phyloP scores from a whole-genome alignment of 2,329 filamentous ascomycete genomes.

The Alternaria angustiovoidea region DNA sequence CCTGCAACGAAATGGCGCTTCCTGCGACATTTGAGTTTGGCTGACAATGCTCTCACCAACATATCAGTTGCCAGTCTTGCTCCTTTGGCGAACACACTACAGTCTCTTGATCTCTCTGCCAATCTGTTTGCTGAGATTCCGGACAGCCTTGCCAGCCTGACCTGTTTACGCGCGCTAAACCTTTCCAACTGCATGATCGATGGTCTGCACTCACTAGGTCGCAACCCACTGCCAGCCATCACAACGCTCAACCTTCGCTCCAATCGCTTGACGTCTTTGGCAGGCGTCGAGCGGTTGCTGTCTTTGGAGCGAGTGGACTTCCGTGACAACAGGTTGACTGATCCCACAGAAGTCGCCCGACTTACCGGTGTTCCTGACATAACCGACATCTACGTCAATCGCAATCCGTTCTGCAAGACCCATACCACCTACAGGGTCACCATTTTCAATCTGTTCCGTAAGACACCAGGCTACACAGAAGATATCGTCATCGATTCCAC shows the following conservation, averaged over 20 bases:
- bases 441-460: constrained; percentile 96
- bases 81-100: constrained; percentile 85
- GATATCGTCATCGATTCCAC: constrained; percentile 89
- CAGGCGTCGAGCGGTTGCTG: constrained; percentile 86
- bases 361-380: constrained; percentile 91
- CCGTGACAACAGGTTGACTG: constrained; percentile 87
- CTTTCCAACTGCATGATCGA: constrained; percentile 98
- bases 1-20: constrained; percentile 94
- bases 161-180: constrained; percentile 89
- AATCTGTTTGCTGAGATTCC: constrained; percentile 96
- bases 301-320: constrained; percentile 91
- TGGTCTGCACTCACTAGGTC: constrained; percentile 84
- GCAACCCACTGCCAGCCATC: constrained; percentile 89
- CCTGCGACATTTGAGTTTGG: constrained; percentile 86
- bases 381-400: constrained; percentile 88
- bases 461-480: constrained; percentile 86
- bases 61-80: constrained; percentile 78
- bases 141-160: constrained; percentile 85
- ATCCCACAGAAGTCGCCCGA: constrained; percentile 88
- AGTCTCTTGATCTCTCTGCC: constrained; percentile 89
- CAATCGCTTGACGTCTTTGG: constrained; percentile 86
- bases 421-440: constrained; percentile 85
- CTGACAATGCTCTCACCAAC: constrained; percentile 88
- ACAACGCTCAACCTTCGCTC: constrained; percentile 89
- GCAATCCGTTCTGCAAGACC: constrained; percentile 90